A percentile compares a stretch with the other conserved stretches of the same genome.
Conservation (phyloP, 1,139 yeast species). For the Lodderomyces metapsilosis region DNA sequence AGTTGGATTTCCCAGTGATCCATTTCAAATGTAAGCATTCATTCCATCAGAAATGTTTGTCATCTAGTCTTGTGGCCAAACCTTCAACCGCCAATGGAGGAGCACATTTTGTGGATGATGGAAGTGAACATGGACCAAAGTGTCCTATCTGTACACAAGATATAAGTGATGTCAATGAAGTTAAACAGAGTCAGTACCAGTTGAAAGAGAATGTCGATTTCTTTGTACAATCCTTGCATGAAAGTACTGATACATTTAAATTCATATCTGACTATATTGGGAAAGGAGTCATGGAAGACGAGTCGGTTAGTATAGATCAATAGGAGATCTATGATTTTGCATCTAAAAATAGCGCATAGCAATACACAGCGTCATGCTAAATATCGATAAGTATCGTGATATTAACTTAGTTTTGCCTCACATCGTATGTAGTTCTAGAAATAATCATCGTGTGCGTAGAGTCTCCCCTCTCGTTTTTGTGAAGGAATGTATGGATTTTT, state of each 20-base stretch:
- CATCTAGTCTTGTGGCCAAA: slow-evolving; percentile 36
- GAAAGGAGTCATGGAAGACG: slow-evolving; percentile 74
- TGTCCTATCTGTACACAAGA: slow-evolving; percentile 79
- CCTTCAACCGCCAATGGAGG: slow-evolving; percentile 1
- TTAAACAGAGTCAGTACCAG: slow-evolving; percentile 60
- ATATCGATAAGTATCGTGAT: too few relatives aligned
- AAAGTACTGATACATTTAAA: slow-evolving; percentile 66
- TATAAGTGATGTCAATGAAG: slow-evolving; percentile 60
- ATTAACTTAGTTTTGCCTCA: too few relatives aligned
- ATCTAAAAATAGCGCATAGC: not conserved
- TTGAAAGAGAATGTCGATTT: slow-evolving; percentile 58
- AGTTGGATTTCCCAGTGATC: slow-evolving; percentile 74
- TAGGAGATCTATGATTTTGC: not conserved
- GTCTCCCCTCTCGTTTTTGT: too few relatives aligned
- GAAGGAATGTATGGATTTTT: not conserved
- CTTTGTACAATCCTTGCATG: slow-evolving; percentile 58
- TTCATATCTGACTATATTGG: slow-evolving; percentile 81
- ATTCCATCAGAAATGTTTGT: slow-evolving; percentile 79
- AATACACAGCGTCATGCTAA: too few relatives aligned
- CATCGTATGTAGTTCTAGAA: not conserved
- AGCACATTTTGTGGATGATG: slow-evolving; percentile 9
- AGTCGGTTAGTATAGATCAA: slow-evolving; percentile 14
- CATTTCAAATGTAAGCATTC: slow-evolving; percentile 89
- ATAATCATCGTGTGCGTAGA: too few relatives aligned
- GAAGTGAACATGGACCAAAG: slow-evolving; percentile 20